Evolutionary conservation across 2,329 filamentous ascomycete genomes (phyloP), one percentile per base, ranked within the genome.

Genomic region (Pestalotiopsis sp.): DNA sequence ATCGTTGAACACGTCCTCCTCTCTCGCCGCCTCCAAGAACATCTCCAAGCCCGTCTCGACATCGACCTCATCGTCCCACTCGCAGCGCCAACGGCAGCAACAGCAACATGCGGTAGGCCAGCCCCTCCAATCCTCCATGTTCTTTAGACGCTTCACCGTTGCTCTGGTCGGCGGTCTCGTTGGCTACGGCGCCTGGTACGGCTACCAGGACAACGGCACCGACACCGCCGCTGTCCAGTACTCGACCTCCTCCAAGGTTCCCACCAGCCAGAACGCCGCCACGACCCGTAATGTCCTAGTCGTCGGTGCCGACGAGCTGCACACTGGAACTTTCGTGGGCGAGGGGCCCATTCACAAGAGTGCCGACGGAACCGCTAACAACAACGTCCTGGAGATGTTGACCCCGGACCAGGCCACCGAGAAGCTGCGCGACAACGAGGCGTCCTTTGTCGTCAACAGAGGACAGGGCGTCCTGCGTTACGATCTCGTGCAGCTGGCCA

Each of bases 401-500:
- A 97, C 93, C 12, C 93, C 95, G 0, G 95, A 98, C 69, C 95
- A 99, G 85, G 94, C 94, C 27, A 97, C 94, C 14, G 89, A 93
- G 76, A 97, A 95, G 83, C 83, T 99, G 75, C 88, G 96, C 73
- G 91, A 92, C 78, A 93, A 93, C 77, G 94, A 99, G 82, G 91
- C 97, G 82, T 98, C 95, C 38, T 98, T 95, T 81, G 84, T 94
- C 11, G 93, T 99, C 56, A 94, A 94, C 69, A 87, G 96, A 66
- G 97, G 96, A 14, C 89, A 93, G 78, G 96, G 96, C 49, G 95
- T 99, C 52, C 91, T 97, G 71, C 90, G 96, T 73, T 99, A 99
- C 78, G 96, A 99, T 80, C 85, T 98, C 9, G 94, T 96, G 27
- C 96, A 99, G 80, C 88, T 98, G 70, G 93, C 95, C 11, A 97